Evolutionary conservation across 2,329 filamentous ascomycete species (phyloP), one percentile per base, ranked within the genome.

Genomic region (Aspergillus versicolor): DNA sequence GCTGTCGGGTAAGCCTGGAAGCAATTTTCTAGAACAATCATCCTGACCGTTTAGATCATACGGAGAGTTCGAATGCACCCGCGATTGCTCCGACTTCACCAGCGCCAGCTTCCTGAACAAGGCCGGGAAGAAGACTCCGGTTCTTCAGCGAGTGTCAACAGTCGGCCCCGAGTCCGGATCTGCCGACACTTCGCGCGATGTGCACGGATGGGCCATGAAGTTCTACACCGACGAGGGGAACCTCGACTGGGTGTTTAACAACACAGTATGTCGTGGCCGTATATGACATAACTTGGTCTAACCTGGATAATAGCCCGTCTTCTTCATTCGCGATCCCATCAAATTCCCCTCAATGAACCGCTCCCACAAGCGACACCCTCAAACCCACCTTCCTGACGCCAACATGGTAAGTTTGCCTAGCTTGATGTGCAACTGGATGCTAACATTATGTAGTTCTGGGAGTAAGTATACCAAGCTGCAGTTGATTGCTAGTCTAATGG

Each of bases 281-380:
- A 21, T 0, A 17, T 2, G 2, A 3, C 7, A 11, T 42, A 4
- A 9, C 9, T 9, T 42, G 40, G 4, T 42, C 40, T 42, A 11
- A 42, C 17, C 3, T 17, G 6, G 12, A 37, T 37, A 42, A 11
- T 37, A 72, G 65, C 87, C 88, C 0, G 83, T 89, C 0, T 90
- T 90, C 76, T 90, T 91, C 70, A 68, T 90, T 43, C 70, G 78
- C 5, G 88, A 90, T 61, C 84, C 87, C 0, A 82, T 85, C 59
- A 89, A 90, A 72, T 90, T 89, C 64, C 86, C 87, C 11, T 80
- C 86, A 3, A 7, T 42, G 13, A 42, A 42, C 17, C 40, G 40
- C 4, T 42, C 40, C 19, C 40, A 42, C 40, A 42, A 42, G 40
- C n/a, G 40, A 17, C 40, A 42, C 34, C 48, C 48, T 9, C 19